phyloP scores from a whole-genome alignment of 2,329 filamentous ascomycete species.

The Claviceps africana region DNA sequence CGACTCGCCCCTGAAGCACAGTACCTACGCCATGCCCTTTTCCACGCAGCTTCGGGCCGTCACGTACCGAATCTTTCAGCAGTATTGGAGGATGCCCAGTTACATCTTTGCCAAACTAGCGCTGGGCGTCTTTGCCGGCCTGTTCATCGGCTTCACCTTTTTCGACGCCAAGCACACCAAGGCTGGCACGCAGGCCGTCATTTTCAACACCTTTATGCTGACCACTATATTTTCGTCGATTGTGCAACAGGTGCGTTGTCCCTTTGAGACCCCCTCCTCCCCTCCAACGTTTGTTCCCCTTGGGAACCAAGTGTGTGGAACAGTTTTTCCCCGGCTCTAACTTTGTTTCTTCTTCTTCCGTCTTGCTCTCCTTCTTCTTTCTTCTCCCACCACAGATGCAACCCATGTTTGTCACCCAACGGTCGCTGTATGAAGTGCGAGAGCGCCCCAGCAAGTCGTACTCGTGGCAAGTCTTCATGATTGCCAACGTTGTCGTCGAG shows the following conservation, averaged over 20 bases:
- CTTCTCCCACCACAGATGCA: slow-evolving; percentile 24
- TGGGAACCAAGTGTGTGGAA: background rate
- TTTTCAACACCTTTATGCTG: slow-evolving; percentile 65
- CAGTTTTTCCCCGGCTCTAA: background rate
- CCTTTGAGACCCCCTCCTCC: no score
- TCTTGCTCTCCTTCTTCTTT: background rate
- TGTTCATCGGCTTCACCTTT: slow-evolving; percentile 69
- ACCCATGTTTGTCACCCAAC: slow-evolving; percentile 62
- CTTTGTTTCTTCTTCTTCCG: background rate
- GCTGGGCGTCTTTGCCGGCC: slow-evolving; percentile 42
- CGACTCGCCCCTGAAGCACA: slow-evolving; percentile 18
- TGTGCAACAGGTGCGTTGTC: slow-evolving; percentile 38
- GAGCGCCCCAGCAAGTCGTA: slow-evolving; percentile 63
- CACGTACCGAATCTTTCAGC: slow-evolving; percentile 57
- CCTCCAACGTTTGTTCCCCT: background rate
- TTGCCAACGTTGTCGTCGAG: slow-evolving; percentile 59
- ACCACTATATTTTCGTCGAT: slow-evolving; percentile 60
- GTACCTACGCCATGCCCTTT: slow-evolving; percentile 71
- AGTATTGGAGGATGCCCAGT: slow-evolving; percentile 68
- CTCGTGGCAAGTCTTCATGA: slow-evolving; percentile 60
- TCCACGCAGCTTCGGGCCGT: slow-evolving; percentile 49
- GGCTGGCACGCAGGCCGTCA: slow-evolving; percentile 59
- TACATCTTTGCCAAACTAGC: slow-evolving; percentile 64
- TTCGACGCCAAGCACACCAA: slow-evolving; percentile 38
- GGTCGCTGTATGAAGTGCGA: slow-evolving; percentile 62